Evolutionary conservation across 2,329 filamentous ascomycete genomes (phyloP).

Genomic region (Lecanosticta acicola): DNA sequence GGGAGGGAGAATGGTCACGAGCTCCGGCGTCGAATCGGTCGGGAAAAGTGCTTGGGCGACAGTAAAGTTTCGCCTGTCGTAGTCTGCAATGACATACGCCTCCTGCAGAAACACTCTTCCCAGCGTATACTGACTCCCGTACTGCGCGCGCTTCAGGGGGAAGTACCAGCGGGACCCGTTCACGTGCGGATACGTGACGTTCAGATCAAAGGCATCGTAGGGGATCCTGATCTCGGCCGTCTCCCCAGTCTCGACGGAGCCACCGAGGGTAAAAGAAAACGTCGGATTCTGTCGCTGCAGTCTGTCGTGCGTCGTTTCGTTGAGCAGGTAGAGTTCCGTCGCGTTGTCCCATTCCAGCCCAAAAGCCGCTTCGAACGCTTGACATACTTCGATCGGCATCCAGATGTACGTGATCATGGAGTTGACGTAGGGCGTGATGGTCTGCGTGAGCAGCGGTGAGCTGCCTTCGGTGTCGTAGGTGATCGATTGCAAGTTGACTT

Average conservation of each 20-base stretch:
- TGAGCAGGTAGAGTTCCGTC: conserved; percentile 38
- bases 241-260: not conserved
- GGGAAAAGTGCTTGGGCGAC: conserved; percentile 7
- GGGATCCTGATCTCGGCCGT: conserved; percentile 22
- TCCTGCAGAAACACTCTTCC: conserved; percentile 27
- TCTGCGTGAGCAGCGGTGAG: conserved; percentile 14
- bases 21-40: conserved; percentile 1
- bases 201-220: conserved; percentile 30
- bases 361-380: conserved; percentile 37
- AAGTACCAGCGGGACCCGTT: conserved; percentile 18
- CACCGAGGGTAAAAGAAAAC: conserved; percentile 32
- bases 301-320: conserved; percentile 34
- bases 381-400: conserved; percentile 37
- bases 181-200: conserved; percentile 15
- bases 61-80: conserved; percentile 6
- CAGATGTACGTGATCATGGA: conserved; percentile 39
- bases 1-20: conserved; percentile 3
- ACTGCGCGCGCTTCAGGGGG: conserved; percentile 21
- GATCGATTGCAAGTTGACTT: conserved; percentile 23
- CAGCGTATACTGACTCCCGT: conserved; percentile 23
- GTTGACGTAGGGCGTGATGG: conserved; percentile 32
- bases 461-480: conserved; percentile 23
- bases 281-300: conserved; percentile 32
- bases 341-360: conserved; percentile 35
- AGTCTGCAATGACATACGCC: conserved; percentile 17